These are phyloP conservation scores for Suillus weaverae DNA, from an alignment of 768 basidiomycete genomes.

Conservation along the genomic window DNA sequence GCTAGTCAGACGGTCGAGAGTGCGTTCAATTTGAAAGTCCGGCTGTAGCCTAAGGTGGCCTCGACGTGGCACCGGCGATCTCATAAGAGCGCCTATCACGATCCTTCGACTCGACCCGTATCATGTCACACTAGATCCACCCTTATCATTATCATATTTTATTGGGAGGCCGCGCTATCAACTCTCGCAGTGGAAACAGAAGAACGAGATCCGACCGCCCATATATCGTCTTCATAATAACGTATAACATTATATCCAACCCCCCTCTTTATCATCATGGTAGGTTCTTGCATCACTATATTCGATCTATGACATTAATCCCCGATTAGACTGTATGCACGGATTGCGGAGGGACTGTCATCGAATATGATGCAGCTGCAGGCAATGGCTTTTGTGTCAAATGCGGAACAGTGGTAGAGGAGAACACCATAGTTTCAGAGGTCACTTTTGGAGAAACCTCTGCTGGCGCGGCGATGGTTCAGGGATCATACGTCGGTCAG, in stretches of 20 bases:
- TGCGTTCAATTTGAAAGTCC: no score
- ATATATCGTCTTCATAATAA: neutral
- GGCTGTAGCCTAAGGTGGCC: no score
- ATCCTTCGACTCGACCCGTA: no score
- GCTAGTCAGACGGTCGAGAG: no score
- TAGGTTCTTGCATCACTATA: neutral
- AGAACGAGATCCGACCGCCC: neutral
- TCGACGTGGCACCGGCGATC: no score
- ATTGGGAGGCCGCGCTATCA: neutral
- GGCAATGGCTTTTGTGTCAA: conserved; percentile 83
- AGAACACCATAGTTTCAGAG: conserved; percentile 92
- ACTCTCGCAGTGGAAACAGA: neutral
- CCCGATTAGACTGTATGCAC: conserved; percentile 57
- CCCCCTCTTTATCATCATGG: neutral
- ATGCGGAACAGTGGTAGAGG: conserved; percentile 90
- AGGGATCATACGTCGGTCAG: conserved; percentile 89
- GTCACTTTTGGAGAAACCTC: conserved; percentile 94
- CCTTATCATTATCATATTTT: conserved; percentile 8
- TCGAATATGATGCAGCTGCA: conserved; percentile 82
- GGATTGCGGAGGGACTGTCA: conserved; percentile 80
- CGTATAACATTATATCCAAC: neutral
- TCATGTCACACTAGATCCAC: neutral
- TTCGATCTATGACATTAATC: neutral
- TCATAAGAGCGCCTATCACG: no score
- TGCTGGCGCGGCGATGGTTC: conserved; percentile 91